Base-by-base conservation (phyloP, 345 rosid species). In the Garcia nutans region DNA sequence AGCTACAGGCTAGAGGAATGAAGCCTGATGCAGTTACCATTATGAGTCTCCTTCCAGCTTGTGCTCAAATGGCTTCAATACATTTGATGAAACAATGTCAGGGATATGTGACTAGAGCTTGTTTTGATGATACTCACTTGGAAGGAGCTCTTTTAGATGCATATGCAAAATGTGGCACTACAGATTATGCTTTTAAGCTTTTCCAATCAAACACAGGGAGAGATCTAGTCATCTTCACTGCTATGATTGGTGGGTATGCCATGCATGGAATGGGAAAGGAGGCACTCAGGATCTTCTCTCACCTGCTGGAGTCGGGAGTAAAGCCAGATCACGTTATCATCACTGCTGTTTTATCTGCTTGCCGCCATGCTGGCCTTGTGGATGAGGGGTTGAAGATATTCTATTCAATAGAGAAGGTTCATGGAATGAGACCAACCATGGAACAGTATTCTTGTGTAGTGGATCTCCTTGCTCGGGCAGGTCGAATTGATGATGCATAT, bases 381-480 rank as follows among this genome's bases (percentile, higher is more conserved):
- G 85, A 87, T 65, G 90, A 86, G 74, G 98, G 98, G 59, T 82
- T 93, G 74, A 76, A 84, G 61, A 83, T 93, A 75, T 92, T 90
- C 28, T 41, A 84, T 70, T 88, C 94, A 28, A 70, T 90, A 64
- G 87, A 80, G 78, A 86, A 79, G 13, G 81, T 84, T 56, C 77
- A 84, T 24, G 82, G 87, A 59, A 80, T 93, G 84, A 87, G 71
- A 72, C 96, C 94, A 20, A 89, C 88, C 37, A 77, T 86, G 81
- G 96, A 92, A 80, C 97, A 93, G 47, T 90, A 90, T 82, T 84
- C 91, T 33, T 93, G 90, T 77, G 84, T 82, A 56, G 97, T 90
- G 74, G 97, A 93, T 86, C 91, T 93, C 64, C 93, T 93, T 79
- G 91, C 98, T 83, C 93, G 96, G 73, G 90, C 86, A 59, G 98